phyloP scores from a whole-genome alignment of 129 eudicot genomes.

The Arctium minus region DNA sequence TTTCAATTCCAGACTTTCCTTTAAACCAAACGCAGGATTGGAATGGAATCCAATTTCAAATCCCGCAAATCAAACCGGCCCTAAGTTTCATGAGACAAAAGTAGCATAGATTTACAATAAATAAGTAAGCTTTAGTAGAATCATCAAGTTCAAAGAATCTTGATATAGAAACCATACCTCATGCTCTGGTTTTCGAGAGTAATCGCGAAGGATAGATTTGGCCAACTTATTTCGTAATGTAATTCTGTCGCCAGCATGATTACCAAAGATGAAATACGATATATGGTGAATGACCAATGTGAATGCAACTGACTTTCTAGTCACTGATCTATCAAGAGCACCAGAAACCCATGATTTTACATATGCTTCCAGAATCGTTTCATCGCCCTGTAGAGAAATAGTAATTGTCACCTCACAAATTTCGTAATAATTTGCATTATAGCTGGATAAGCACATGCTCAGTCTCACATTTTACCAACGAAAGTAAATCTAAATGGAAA shows the following conservation, averaged over 20 bases:
- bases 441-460: not conserved
- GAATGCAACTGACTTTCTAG: constrained; percentile 63
- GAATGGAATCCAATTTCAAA: too few species aligned
- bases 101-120: not conserved
- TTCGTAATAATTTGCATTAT: not conserved
- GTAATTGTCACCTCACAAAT: not conserved
- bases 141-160: not conserved
- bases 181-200: constrained; percentile 64
- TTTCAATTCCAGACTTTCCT: too few species aligned
- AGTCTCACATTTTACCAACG: constrained; percentile 3
- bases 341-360: constrained; percentile 91
- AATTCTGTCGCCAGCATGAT: constrained; percentile 31
- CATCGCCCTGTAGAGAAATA: constrained; percentile 61
- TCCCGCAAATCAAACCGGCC: not conserved
- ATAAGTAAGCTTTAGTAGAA: not conserved
- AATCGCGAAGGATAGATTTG: constrained; percentile 76
- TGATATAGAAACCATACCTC: constrained; percentile 45
- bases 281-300: constrained; percentile 72
- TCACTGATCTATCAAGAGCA: constrained; percentile 74
- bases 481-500: not conserved
- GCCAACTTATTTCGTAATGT: constrained; percentile 60
- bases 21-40: too few species aligned
- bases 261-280: constrained; percentile 59
- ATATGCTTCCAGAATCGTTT: constrained; percentile 78
- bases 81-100: not conserved